Base-by-base conservation (phyloP, 148 eudicot genomes). In the Rhododendron ovatum region DNA sequence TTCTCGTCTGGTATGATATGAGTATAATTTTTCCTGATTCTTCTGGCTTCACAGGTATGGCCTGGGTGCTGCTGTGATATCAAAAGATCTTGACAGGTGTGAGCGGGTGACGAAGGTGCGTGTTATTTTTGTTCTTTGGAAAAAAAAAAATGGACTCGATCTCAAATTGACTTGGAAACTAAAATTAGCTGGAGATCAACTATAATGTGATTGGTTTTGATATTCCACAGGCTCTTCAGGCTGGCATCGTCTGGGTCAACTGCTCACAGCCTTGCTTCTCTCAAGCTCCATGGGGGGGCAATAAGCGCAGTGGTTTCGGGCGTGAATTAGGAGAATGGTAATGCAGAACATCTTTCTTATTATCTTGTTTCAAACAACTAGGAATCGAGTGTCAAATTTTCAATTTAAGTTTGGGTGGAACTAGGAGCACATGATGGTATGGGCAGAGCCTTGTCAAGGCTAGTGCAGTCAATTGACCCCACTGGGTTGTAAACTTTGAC, bases 251-350 rank as follows among this genome's bases (percentile, higher is more conserved):
- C n/a, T 95, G 99, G 99, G 94, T 98, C 24, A 98, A 98, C 90
- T 98, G 99, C 90, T 98, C 99, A 67, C 98, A 98, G 86, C 99
- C 98, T 43, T 98, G 98, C 93, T 98, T 98, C 88, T 92, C 92
- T 86, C 99, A 98, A 92, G 98, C 96, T 89, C 99, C 99, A 53
- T 94, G 99, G 99, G 99, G 99, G 81, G 99, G 99, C 84, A 95
- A 88, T 55, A 98, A 94, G 83, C 98, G 96, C 20, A 98, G 99
- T 87, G 99, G 99, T 87, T 98, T 98, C 87, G 99, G 99, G 33
- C 99, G 99, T 79, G 99, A 98, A 84, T 94, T 98, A 18, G 99
- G 99, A 3, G 98, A 98, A 93, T 93, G 99, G 99, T 97, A 89
- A 89, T 83, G 61, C 39, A 59, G 39, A 15, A 53, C 33, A 2